A percentile compares a stretch with the other conserved stretches of the same genome.
Conservation (phyloP, 73 alveolate genomes). For the Loxodes magnus region DNA sequence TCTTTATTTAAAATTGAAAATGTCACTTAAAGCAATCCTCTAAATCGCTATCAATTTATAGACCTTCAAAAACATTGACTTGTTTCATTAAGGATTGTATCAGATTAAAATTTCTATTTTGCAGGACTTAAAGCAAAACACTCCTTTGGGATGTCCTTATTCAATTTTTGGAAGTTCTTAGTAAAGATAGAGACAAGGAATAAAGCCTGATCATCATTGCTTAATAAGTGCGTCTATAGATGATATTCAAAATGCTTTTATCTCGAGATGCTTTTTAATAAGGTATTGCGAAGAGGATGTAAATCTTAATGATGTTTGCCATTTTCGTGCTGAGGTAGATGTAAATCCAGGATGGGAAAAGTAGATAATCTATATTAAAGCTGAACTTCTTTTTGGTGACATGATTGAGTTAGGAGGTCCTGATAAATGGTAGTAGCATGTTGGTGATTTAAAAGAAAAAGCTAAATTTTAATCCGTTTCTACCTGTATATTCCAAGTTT, state of each 20-base stretch:
- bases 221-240: not conserved
- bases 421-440: not conserved
- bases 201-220: not conserved
- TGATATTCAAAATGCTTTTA: constrained; percentile 1
- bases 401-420: not conserved
- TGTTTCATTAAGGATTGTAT: constrained; percentile 31
- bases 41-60: constrained; percentile 27
- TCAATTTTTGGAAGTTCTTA: no score
- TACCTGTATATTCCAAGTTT: not conserved
- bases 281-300: constrained; percentile 29
- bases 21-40: constrained; percentile 31
- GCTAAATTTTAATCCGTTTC: constrained; percentile 8
- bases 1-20: no score
- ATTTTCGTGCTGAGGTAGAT: constrained; percentile 18
- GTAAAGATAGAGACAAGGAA: not conserved
- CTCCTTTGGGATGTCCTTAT: not conserved
- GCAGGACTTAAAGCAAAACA: not conserved
- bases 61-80: constrained; percentile 33
- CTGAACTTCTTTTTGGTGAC: not conserved
- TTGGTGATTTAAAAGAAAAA: not conserved
- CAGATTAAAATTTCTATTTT: constrained; percentile 5
- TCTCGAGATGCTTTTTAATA: constrained; percentile 13
- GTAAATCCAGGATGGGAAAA: not conserved
- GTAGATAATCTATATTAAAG: not conserved
- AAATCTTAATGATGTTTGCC: constrained; percentile 16